phyloP scores from a whole-genome alignment of 2,329 filamentous ascomycete species.

The Trichoderma semiorbis region DNA sequence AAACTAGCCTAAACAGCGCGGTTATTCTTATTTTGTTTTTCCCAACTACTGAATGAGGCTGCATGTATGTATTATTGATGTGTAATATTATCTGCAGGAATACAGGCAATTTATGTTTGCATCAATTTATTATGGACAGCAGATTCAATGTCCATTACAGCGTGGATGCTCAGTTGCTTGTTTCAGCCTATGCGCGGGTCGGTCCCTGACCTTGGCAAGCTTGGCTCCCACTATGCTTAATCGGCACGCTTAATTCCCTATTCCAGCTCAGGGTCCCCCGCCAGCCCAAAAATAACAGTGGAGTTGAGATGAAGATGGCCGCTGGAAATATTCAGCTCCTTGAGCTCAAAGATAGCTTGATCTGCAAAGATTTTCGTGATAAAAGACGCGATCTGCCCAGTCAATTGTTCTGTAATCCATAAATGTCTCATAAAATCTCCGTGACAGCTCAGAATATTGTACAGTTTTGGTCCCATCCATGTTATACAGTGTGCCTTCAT shows the following conservation, averaged over 20 bases:
- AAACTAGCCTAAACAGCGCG: neutral
- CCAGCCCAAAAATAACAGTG: neutral
- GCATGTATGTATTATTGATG: neutral
- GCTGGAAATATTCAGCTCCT: neutral
- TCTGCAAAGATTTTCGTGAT: no score
- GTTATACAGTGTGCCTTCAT: neutral
- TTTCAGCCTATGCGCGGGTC: neutral
- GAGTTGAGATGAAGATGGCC: neutral
- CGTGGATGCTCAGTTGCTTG: neutral
- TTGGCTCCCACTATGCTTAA: constrained; percentile 7
- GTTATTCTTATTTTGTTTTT: neutral
- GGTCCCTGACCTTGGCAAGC: neutral
- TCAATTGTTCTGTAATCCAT: neutral
- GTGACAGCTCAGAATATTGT: neutral
- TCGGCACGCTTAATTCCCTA: neutral
- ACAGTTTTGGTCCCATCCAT: neutral
- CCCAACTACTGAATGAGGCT: neutral
- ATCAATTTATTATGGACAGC: no score
- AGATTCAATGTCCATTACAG: no score
- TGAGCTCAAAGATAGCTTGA: no score
- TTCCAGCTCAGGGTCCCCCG: neutral
- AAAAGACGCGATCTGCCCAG: neutral
- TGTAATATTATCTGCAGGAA: neutral
- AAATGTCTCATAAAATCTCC: neutral
- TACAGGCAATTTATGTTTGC: neutral